Evolutionary conservation across 345 rosid genomes (phyloP).

Genomic region (Cardamine chenopodiifolia): DNA sequence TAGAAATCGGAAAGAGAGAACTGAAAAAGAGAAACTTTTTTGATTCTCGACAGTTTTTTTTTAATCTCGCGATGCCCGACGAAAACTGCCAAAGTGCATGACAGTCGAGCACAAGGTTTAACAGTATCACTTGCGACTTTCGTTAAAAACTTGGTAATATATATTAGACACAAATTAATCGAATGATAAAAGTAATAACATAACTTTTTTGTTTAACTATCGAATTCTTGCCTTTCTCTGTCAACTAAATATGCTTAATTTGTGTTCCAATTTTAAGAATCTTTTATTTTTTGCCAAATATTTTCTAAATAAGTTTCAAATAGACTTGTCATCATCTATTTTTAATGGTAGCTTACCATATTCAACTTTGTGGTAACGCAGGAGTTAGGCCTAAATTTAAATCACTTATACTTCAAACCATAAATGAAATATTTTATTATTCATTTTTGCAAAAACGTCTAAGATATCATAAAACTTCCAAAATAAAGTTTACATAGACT

Average conservation of each 20-base stretch:
- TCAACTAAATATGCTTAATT: not conserved
- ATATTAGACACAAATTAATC: too few species aligned
- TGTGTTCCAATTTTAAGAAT: not conserved
- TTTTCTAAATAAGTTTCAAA: not conserved
- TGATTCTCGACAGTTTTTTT: slow-evolving; percentile 26
- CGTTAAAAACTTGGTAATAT: slow-evolving; percentile 9
- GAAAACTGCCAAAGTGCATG: slow-evolving; percentile 55
- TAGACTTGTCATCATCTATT: slow-evolving; percentile 14
- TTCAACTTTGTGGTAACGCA: slow-evolving; percentile 27
- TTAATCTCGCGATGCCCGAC: slow-evolving; percentile 36
- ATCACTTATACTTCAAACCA: not conserved
- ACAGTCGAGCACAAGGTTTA: slow-evolving; percentile 46
- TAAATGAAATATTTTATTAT: not conserved
- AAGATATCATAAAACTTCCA: not conserved
- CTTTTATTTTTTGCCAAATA: not conserved
- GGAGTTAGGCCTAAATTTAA: slow-evolving; percentile 1
- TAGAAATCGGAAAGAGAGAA: slow-evolving; percentile 23
- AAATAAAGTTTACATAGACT: not conserved
- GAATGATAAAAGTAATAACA: not conserved
- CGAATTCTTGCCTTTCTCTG: slow-evolving; percentile 8
- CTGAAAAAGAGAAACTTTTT: slow-evolving; percentile 20
- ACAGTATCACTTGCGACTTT: slow-evolving; percentile 20
- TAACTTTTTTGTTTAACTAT: not conserved
- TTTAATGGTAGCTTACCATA: slow-evolving; percentile 4
- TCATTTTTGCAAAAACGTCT: not conserved